These are phyloP conservation scores for Oehlia diaphana DNA, from an alignment of 192 early-diverging fungal species.

Conservation along the genomic window DNA sequence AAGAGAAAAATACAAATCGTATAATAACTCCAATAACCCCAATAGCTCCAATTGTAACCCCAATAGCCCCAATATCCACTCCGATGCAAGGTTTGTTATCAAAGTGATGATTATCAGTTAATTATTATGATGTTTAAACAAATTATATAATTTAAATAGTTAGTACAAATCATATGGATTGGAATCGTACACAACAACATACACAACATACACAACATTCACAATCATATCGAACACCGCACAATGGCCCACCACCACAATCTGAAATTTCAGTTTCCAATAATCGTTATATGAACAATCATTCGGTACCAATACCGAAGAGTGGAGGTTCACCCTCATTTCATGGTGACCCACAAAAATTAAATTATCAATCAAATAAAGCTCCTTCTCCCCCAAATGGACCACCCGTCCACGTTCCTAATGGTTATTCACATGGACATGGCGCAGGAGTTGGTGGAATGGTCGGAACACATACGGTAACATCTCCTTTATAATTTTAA, in stretches of 20 bases:
- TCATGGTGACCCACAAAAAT: neutral
- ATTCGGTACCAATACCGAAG: neutral
- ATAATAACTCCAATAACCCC: neutral
- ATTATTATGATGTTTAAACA: no score
- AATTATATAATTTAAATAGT: neutral
- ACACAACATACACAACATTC: neutral
- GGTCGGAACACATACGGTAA: conserved; percentile 1
- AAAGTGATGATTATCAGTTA: no score
- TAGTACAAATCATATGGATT: neutral
- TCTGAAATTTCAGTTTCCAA: neutral
- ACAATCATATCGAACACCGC: neutral
- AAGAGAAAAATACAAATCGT: conserved; percentile 2
- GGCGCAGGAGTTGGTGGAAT: neutral
- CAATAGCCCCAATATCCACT: neutral
- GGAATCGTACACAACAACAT: neutral
- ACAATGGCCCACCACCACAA: neutral
- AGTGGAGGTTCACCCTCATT: neutral
- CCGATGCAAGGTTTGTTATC: neutral
- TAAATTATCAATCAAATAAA: neutral
- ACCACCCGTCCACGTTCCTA: neutral
- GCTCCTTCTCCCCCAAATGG: neutral
- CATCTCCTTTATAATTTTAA: no score
- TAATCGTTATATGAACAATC: neutral
- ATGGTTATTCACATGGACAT: neutral
- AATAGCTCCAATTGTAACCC: neutral